Conservation (phyloP, 495 filamentous ascomycete genomes). For the Chaetomium tenue region DNA sequence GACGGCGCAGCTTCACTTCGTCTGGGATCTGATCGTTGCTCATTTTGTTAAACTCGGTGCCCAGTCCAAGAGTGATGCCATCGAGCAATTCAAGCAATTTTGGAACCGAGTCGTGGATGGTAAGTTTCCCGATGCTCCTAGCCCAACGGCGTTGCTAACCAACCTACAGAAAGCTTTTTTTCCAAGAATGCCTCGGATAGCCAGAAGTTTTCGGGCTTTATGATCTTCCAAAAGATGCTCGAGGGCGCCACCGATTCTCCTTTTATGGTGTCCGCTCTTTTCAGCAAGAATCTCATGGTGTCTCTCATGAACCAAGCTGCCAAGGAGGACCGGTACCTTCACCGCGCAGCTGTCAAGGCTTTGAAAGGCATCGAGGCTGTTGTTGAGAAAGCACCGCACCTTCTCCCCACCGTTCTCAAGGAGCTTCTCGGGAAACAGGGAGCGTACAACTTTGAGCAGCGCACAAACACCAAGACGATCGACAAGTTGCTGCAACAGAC, state of each 20-base stretch:
- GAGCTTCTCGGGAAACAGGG: constrained; percentile 67
- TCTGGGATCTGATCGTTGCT: constrained; percentile 74
- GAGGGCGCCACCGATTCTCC: constrained; percentile 42
- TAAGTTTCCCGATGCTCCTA: constrained; percentile 44
- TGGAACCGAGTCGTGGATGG: constrained; percentile 89
- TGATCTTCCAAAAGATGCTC: constrained; percentile 74
- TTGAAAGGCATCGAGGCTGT: constrained; percentile 64
- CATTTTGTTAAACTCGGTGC: constrained; percentile 45
- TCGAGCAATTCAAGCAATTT: constrained; percentile 66
- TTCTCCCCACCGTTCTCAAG: constrained; percentile 58
- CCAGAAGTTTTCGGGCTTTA: constrained; percentile 87
- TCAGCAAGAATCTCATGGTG: constrained; percentile 78
- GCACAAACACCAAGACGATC: constrained; percentile 85
- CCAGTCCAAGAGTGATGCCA: constrained; percentile 25
- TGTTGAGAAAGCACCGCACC: constrained; percentile 61
- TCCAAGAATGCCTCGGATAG: constrained; percentile 74
- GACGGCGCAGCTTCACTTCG: constrained; percentile 79
- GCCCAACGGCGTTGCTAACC: constrained; percentile 28
- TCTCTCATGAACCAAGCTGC: constrained; percentile 84
- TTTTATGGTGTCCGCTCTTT: constrained; percentile 49
- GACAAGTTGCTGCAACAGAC: constrained; percentile 68
- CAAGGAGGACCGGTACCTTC: constrained; percentile 79
- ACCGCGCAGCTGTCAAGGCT: constrained; percentile 72
- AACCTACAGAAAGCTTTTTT: constrained; percentile 68
- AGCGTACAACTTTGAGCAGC: constrained; percentile 75